Evolutionary conservation across 2,329 filamentous ascomycete genomes (phyloP), one percentile per base, ranked within the genome.

Genomic region (Dryadomyces sulphureus): DNA sequence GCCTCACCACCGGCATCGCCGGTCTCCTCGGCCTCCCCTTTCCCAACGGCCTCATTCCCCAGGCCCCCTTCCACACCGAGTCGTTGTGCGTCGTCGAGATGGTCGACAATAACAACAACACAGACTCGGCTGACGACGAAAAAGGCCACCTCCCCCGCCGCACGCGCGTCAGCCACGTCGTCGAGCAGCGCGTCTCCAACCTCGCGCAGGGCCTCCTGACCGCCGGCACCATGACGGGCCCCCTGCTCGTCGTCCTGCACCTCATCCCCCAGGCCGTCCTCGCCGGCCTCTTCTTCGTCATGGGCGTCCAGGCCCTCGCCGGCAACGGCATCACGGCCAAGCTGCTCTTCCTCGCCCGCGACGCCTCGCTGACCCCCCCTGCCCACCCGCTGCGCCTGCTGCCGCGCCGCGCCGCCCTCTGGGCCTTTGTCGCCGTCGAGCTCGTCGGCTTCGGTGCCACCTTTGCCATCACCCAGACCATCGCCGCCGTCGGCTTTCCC

Each of bases 231-330:
- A 89, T 89, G 82, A 75, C 77, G 1, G 79, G 80, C 0, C 84
- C 84, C 0, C 66, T 90, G 2, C 73, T 90, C 1, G 65, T 79
- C 19, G 82, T 88, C 16, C 66, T 90, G 9, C 80, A 87, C 55
- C 72, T 87, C 9, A 84, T 90, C 53, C 85, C 84, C 0, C 83
- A 88, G 57, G 83, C 79, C 49, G 83, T 89, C 1, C 72, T 90
- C 46, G 84, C 84, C 0, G 84, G 84, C 0, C 70, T 90, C 22
- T 90, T 90, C 68, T 89, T 89, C 63, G 75, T 87, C 58, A 89
- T 90, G 84, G 84, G 84, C 38, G 70, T 85, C 49, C 81, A 89
- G 63, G 84, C 84, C 3, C 74, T 90, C 27, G 73, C 79, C 57
- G 79, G 65, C 21, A 90, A 90, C 57, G 84, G 84, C 20, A 85